These are phyloP conservation scores for Phytophthora citricola DNA, from an alignment of 352 stramenopile species.

Conservation along the genomic window DNA sequence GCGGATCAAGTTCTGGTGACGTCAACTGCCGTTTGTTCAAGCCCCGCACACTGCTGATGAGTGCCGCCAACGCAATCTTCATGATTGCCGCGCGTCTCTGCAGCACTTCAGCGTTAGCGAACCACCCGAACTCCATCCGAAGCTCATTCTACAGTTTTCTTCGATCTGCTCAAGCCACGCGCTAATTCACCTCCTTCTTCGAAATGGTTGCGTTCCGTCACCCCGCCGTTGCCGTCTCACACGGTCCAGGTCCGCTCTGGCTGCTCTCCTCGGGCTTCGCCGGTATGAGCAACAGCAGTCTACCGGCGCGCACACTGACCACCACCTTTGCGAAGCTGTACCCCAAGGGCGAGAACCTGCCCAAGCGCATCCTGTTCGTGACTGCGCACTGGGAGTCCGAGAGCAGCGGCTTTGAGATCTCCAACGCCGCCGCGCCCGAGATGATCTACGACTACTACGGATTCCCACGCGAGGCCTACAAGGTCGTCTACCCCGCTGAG, in stretches of 20 bases:
- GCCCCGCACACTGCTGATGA: background rate
- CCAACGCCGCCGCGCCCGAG: conserved; percentile 46
- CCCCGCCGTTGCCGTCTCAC: conserved; percentile 7
- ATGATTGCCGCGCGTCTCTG: conserved; percentile 1
- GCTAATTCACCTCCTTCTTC: background rate
- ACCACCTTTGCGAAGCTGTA: conserved; percentile 41
- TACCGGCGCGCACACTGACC: conserved; percentile 28
- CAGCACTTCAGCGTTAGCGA: background rate
- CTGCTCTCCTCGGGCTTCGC: conserved; percentile 15
- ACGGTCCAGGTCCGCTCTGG: conserved; percentile 16
- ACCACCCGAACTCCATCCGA: background rate
- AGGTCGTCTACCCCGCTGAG: conserved; percentile 78
- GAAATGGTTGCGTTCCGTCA: conserved; percentile 8
- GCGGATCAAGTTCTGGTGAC: background rate
- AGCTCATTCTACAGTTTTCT: background rate
- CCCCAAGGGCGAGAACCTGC: conserved; percentile 40
- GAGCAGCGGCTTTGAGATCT: conserved; percentile 46
- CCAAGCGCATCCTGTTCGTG: conserved; percentile 83
- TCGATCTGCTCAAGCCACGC: background rate
- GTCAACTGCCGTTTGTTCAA: background rate
- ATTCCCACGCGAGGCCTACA: conserved; percentile 87
- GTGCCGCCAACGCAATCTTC: conserved; percentile 21
- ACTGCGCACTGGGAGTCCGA: conserved; percentile 85
- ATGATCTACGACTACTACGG: conserved; percentile 92
- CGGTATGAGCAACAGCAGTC: conserved; percentile 28